Evolutionary conservation across 139 green algal genomes (phyloP).

Genomic region (Chlamydomonas schloesseri): DNA sequence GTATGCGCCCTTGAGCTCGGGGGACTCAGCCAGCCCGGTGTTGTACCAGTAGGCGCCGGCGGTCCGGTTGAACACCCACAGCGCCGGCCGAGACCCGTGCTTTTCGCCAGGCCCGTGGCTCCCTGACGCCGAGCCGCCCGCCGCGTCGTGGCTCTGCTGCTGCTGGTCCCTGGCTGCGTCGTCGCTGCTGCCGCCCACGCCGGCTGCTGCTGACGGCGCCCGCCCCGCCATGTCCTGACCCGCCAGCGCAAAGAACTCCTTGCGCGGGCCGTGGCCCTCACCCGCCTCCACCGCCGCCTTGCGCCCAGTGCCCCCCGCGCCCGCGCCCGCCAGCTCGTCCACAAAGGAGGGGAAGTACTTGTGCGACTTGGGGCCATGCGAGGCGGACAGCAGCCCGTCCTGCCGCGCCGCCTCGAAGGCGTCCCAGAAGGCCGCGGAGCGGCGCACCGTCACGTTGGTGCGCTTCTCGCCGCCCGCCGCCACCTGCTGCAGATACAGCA

Average conservation of each 20-base stretch:
- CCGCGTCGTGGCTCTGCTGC: background rate
- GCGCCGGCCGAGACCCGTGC: conserved; percentile 15
- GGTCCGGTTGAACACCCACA: conserved; percentile 58
- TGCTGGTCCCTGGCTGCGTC: background rate
- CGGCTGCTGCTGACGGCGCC: background rate
- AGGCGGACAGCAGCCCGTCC: background rate
- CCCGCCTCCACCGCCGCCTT: conserved; percentile 60
- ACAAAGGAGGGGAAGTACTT: conserved; percentile 67
- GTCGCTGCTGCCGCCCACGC: background rate
- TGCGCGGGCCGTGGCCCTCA: conserved; percentile 73
- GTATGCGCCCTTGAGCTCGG: conserved; percentile 36
- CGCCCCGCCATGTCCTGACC: conserved; percentile 38
- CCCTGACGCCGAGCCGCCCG: no score
- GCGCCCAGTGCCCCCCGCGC: background rate
- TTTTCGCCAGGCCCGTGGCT: no score
- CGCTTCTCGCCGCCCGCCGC: conserved; percentile 32
- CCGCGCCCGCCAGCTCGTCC: conserved; percentile 33
- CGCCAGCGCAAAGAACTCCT: conserved; percentile 70
- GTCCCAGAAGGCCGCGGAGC: conserved; percentile 52
- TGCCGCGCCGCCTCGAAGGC: background rate
- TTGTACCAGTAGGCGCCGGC: conserved; percentile 70
- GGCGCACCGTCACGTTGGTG: conserved; percentile 23
- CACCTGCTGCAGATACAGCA: conserved; percentile 49
- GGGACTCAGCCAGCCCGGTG: conserved; percentile 32
- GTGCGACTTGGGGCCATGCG: background rate